Evolutionary conservation across 768 basidiomycete species (phyloP).

Genomic region (Butyriboletus loyo): DNA sequence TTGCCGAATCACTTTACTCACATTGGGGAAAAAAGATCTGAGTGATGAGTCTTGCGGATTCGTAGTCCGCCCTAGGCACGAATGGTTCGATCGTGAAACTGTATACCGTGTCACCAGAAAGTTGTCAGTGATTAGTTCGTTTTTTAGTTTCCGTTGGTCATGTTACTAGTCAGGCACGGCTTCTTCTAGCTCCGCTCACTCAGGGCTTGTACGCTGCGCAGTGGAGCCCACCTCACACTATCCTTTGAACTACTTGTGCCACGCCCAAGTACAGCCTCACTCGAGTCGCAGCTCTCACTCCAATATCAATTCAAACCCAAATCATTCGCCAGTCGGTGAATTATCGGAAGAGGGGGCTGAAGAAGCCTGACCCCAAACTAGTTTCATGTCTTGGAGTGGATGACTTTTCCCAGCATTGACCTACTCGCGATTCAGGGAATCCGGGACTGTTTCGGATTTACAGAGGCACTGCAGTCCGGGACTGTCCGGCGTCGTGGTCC

Average conservation of each 20-base stretch:
- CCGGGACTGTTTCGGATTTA: not conserved
- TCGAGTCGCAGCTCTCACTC: not conserved
- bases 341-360: not conserved
- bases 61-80: too few species aligned
- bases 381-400: not conserved
- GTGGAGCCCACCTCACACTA: not conserved
- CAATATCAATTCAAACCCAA: not conserved
- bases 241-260: not conserved
- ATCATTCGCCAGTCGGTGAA: not conserved
- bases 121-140: not conserved
- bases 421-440: not conserved
- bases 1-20: not conserved
- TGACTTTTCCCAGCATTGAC: not conserved
- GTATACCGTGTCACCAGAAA: not conserved
- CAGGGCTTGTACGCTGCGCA: too few species aligned
- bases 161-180: not conserved
- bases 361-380: too few species aligned
- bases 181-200: too few species aligned
- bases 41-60: too few species aligned
- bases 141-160: not conserved
- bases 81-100: not conserved
- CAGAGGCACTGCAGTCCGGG: too few species aligned
- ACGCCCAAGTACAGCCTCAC: not conserved
- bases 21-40: not conserved
- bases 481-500: not conserved